Evolutionary conservation across 2,329 filamentous ascomycete species (phyloP).

Genomic region (Trichophyton benhamiae): DNA sequence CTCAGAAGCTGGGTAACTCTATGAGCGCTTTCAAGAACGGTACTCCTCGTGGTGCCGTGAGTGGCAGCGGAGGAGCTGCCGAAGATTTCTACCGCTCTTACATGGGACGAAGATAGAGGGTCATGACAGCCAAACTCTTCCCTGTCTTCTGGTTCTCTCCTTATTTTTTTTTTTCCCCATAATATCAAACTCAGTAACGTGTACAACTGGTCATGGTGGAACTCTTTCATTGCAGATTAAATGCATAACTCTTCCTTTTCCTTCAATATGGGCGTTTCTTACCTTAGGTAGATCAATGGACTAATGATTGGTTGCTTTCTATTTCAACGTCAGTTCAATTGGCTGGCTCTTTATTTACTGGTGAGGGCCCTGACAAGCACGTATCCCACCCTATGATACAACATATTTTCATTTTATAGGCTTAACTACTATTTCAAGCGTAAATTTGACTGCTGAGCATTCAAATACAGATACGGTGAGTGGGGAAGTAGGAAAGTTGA

Average conservation of each 20-base stretch:
- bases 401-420: neutral
- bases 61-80: constrained; percentile 46
- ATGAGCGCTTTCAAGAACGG: constrained; percentile 26
- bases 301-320: neutral
- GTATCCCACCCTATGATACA: neutral
- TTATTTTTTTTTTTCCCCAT: neutral
- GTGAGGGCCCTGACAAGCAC: too few species aligned
- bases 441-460: neutral
- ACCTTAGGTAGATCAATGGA: neutral
- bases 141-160: neutral
- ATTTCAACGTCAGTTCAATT: neutral
- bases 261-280: neutral
- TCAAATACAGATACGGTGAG: neutral
- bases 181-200: neutral
- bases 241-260: neutral
- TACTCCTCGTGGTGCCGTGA: constrained; percentile 19
- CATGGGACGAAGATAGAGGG: constrained; percentile 52
- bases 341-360: neutral
- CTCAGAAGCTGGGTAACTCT: constrained; percentile 62
- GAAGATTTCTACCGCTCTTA: constrained; percentile 89
- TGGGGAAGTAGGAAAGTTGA: neutral
- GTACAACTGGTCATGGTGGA: neutral
- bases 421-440: neutral
- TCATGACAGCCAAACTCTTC: neutral
- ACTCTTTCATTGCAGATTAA: neutral